Evolutionary conservation across 2,329 filamentous ascomycete species (phyloP), one percentile per base, ranked within the genome.

Genomic region (Raffaelea ambrosiae): DNA sequence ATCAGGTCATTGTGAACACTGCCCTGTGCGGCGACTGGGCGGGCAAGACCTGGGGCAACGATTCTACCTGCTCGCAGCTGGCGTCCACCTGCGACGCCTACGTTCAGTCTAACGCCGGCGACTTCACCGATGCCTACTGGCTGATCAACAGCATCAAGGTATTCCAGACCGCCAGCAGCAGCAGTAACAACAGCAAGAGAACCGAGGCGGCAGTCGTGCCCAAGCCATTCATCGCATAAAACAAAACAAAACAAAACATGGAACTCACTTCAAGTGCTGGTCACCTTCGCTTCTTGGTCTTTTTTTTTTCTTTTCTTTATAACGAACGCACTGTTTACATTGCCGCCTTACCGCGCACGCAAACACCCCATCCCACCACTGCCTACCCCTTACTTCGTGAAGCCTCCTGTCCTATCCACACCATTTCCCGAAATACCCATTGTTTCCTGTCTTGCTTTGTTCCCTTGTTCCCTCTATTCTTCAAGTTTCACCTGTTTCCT

Each of bases 21-120:
- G 86, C 85, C 5, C 88, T 95, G 63, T 96, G 90, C 64, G 90
- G 90, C 19, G 79, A 84, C 59, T 95, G 89, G 89, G 89, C 89
- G 8, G 87, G 87, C 21, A 62, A 69, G 39, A 79, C 82, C 31
- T 95, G 85, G 83, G 58, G 59, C 43, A 59, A 63, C 29, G 73
- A 81, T 51, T 52, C 65, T 4, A 72, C 75, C 40, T 90, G 86
- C 63, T 66, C 73, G 1, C 66, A 73, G 38, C 70, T 79, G 54
- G 85, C 79, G 0, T 52, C 65, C 36, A 82, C 80, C 1, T 95
- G 90, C 69, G 61, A 81, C 23, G 77, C 79, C 21, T 95, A 80
- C 61, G 89, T 95, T 20, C 71, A 72, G 47, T 69, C 75, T 55
- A 86, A 90, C 63, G 85, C 88, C 0, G 59, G 65, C 9, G 85